phyloP scores from a whole-genome alignment of 805 yeast genomes.

The Metschnikowia peoriensis region DNA sequence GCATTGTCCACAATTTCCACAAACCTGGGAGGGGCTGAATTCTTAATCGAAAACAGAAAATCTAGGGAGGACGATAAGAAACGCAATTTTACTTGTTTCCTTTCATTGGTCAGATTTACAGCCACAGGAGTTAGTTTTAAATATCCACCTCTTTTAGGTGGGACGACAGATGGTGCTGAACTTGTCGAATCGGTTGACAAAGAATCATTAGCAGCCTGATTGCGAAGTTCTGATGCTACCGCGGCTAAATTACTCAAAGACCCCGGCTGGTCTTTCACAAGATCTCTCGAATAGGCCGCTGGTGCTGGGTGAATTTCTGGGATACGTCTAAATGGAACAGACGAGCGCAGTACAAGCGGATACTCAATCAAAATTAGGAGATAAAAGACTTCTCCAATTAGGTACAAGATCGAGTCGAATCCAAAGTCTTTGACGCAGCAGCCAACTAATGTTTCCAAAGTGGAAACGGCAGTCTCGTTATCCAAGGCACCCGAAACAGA shows the following conservation, averaged over 20 bases:
- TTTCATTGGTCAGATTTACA: slow-evolving; percentile 17
- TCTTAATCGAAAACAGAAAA: slow-evolving; percentile 61
- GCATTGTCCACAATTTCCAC: slow-evolving; percentile 79
- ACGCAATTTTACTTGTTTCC: slow-evolving; percentile 36
- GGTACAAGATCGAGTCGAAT: slow-evolving; percentile 63
- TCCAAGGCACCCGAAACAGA: slow-evolving; percentile 33
- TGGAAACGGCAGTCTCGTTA: slow-evolving; percentile 52
- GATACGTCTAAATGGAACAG: slow-evolving; percentile 25
- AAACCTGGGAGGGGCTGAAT: slow-evolving; percentile 78
- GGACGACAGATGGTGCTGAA: neutral
- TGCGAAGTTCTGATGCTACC: slow-evolving; percentile 29
- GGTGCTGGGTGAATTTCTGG: neutral
- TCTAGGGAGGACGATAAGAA: slow-evolving; percentile 56
- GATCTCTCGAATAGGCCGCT: neutral
- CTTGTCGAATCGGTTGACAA: neutral
- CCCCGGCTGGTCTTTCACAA: neutral
- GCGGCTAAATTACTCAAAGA: slow-evolving; percentile 28
- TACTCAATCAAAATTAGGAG: slow-evolving; percentile 59
- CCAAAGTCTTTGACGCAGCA: slow-evolving; percentile 78
- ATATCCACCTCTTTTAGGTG: neutral
- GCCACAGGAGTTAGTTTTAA: neutral
- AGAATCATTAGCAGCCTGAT: slow-evolving; percentile 5
- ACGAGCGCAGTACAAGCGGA: slow-evolving; percentile 54
- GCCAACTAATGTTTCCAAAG: slow-evolving; percentile 61
- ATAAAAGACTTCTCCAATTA: slow-evolving; percentile 67